Evolutionary conservation across 1,284 basidiomycete genomes (phyloP).

Genomic region (Irpex sp.): DNA sequence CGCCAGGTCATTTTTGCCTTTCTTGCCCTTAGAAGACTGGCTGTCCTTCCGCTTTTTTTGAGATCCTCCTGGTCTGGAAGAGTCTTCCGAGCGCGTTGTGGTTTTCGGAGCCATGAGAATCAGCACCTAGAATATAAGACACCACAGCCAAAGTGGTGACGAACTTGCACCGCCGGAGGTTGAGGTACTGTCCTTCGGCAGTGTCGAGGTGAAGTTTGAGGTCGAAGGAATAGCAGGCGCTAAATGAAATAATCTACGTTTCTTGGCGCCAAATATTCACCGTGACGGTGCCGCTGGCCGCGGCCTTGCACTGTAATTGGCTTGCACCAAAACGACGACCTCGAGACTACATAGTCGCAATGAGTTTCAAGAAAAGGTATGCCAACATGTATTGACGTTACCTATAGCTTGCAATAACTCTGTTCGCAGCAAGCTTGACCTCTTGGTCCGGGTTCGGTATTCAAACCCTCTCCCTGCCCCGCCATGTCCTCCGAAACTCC

Average conservation of each 20-base stretch:
- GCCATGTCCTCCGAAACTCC: slow-evolving; percentile 91
- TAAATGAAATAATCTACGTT: background rate
- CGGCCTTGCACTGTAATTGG: background rate
- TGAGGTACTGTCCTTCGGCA: background rate
- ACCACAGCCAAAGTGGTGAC: background rate
- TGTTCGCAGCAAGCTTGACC: slow-evolving; percentile 66
- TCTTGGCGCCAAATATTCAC: background rate
- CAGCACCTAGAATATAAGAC: background rate
- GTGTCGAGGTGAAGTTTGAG: background rate
- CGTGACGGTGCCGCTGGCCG: background rate
- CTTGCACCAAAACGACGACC: background rate
- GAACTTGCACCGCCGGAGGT: background rate
- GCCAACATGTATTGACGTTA: background rate
- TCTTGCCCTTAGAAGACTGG: background rate
- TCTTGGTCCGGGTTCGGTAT: slow-evolving; percentile 89
- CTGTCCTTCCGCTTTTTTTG: background rate
- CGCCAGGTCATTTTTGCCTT: slow-evolving; percentile 2
- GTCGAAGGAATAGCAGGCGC: background rate
- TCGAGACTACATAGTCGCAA: background rate
- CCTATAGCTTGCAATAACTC: too few species aligned
- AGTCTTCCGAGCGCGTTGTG: background rate
- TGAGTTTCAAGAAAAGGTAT: slow-evolving; percentile 25
- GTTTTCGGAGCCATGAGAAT: background rate
- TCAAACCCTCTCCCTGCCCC: slow-evolving; percentile 90
- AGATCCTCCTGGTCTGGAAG: background rate